Base-by-base conservation (phyloP, 306 rosid species). In the Corylus heterophylla region DNA sequence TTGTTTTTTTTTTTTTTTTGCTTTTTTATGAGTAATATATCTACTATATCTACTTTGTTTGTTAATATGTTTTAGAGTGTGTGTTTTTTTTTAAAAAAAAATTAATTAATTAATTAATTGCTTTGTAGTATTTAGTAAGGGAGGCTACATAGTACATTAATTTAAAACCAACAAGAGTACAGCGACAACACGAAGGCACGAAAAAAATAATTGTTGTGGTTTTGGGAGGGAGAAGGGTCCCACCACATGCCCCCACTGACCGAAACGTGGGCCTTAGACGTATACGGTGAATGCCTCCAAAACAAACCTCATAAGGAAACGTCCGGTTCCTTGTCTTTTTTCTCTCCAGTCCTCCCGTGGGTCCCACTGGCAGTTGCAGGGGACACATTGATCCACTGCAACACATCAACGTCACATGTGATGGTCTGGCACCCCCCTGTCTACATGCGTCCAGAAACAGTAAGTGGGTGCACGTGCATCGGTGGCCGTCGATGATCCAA, bases 371-470 rank as follows among this genome's bases (percentile, higher is more conserved):
- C 73, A 12, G 75, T 10, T 51, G 67, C 83, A 71, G 35, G 16
- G 59, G 18, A 68, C 72, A 66, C 35, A 77, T 29, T 70, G 25
- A 85, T 71, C 45, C 81, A 2, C 85, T 69, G 89, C 85, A 62
- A 67, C 84, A 74, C 63, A 63, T 79, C 76, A 68, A 56, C 79
- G 58, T 79, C 89, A 73, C 92, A 88, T 83, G 90, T 81, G 87
- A 85, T 35, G 76, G 79, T 81, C 81, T 63, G 78, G 78, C 75
- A n/a, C 20, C 20, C 25, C 31, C 17, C 31, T 75, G 64, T 74
- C 80, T 64, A 44, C 76, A 67, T 68, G 58, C 64, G 31, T 82
- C 82, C 83, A 70, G 13, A 7, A 61, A 58, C 61, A 67, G 18
- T 63, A 25, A 4, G 17, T 44, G 4, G 81, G 31, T 61, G 73